Evolutionary conservation across 371 early-diverging fungal genomes (phyloP), one percentile per base, ranked within the genome.

Genomic region (Mortierella sp.): DNA sequence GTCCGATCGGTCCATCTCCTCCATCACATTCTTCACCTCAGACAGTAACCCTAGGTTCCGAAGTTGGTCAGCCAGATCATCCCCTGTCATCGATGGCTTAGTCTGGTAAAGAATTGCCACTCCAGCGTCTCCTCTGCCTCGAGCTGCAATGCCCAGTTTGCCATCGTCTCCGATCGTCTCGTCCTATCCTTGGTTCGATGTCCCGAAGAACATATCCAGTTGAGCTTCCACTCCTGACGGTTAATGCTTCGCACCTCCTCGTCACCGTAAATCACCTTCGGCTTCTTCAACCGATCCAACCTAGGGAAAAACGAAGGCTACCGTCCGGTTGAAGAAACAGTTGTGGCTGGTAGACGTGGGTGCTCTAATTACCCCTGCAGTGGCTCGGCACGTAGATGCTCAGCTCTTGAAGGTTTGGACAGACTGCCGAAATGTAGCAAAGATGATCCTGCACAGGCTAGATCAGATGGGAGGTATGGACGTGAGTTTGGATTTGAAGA

Each of bases 31-130:
- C 27, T 56, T 56, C 11, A 56, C 58, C 10, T 56, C 58, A 0
- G 58, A 56, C 58, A 58, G 27, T 11, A 58, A 58, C 58, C 58
- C 58, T 27, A 58, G 58, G 29, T 29, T 58, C 58, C 58, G n/a
- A 27, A 58, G 58, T 11, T 27, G 58, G 12, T 58, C 58, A 7
- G 27, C 29, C 27, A 27, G 10, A 11, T 29, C 58, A 1, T 58
- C 27, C n/a, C 29, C 58, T 58, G n/a, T 11, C 0, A 12, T 10
- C n/a, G 29, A 27, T 27, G 29, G 27, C 29, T 12, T 58, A 0
- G 27, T 3, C n/a, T 11, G 14, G 27, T 58, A 0, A 11, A 29
- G 58, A 58, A 29, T 27, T 29, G 58, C n/a, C 58, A 27, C 58
- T 58, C 58, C 7, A 29, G 58, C 58, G 58, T 58, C 58, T 27